phyloP scores from a whole-genome alignment of 2,329 filamentous ascomycete species.

The Botrytis cinerea region DNA sequence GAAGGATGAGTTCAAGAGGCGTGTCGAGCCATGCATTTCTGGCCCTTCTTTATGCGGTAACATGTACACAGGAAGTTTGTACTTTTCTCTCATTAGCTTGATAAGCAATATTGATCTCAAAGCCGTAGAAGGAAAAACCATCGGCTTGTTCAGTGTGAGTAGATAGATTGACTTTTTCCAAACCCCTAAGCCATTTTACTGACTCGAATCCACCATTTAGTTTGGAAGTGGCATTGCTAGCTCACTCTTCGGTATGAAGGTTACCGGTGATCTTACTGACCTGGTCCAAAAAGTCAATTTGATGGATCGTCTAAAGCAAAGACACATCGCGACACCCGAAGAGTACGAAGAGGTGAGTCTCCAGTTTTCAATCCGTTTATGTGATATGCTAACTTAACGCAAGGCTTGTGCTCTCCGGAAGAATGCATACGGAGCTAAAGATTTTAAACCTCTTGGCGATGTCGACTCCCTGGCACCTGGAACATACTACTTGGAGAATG shows the following conservation, averaged over 20 bases:
- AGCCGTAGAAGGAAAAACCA: neutral
- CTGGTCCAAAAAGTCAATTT: neutral
- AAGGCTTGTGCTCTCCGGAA: neutral
- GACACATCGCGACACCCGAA: neutral
- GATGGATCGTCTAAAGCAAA: constrained; percentile 4
- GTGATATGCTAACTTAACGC: neutral
- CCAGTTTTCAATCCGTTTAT: neutral
- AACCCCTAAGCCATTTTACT: too few species aligned
- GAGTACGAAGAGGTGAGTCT: neutral
- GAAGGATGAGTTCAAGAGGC: neutral
- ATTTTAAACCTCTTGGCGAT: neutral
- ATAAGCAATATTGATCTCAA: constrained; percentile 9
- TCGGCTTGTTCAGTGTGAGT: constrained; percentile 16
- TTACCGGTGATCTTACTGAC: neutral
- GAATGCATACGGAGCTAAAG: neutral
- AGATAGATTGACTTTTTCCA: fast-evolving
- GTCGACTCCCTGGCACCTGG: neutral
- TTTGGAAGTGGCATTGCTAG: constrained; percentile 11
- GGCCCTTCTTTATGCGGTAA: constrained; percentile 15
- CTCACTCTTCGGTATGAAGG: neutral
- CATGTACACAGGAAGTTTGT: constrained; percentile 14
- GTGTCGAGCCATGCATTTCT: neutral
- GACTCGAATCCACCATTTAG: neutral
- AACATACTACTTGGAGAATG: neutral
- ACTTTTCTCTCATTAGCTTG: constrained; percentile 11